A percentile compares a stretch with the other conserved stretches of the same genome.
Conservation (phyloP, 768 basidiomycete genomes). For the Trametopsis cervina region DNA sequence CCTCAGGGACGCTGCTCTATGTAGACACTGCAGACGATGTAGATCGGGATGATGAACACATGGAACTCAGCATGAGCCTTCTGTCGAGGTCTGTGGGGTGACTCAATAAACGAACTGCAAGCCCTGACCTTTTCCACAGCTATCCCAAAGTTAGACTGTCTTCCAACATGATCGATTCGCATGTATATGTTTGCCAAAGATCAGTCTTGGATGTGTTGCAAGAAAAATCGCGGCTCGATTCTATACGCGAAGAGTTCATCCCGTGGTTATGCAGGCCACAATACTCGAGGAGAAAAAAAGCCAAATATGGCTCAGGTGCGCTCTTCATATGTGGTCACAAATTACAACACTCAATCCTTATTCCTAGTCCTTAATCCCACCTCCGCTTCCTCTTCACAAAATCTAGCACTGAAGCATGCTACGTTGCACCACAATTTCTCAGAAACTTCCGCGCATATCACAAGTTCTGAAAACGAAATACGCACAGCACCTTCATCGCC, state of each 20-base stretch:
- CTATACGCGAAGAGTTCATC: constrained; percentile 83
- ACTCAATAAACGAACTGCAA: too few relatives aligned
- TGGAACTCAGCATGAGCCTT: constrained; percentile 71
- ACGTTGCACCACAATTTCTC: constrained; percentile 30
- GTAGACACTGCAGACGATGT: constrained; percentile 64
- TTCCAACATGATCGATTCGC: constrained; percentile 70
- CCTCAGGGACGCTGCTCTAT: constrained; percentile 59
- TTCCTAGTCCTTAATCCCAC: constrained; percentile 39
- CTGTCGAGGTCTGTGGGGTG: constrained; percentile 67
- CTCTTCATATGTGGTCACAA: constrained; percentile 3
- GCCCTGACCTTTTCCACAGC: too few relatives aligned
- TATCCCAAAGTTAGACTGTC: constrained; percentile 69
- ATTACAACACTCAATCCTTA: not conserved
- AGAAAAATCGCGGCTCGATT: constrained; percentile 66
- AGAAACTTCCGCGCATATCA: constrained; percentile 19
- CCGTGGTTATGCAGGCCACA: constrained; percentile 90
- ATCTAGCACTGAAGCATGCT: constrained; percentile 53
- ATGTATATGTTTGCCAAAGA: constrained; percentile 83
- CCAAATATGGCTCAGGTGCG: constrained; percentile 54
- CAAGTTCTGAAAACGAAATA: constrained; percentile 15
- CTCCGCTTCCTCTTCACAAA: constrained; percentile 38
- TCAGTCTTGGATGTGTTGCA: constrained; percentile 66
- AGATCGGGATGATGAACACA: constrained; percentile 62
- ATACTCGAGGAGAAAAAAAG: constrained; percentile 55
- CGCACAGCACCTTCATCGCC: constrained; percentile 41